Base-by-base conservation (phyloP, 768 basidiomycete species). In the Xerocomellus intermedius region DNA sequence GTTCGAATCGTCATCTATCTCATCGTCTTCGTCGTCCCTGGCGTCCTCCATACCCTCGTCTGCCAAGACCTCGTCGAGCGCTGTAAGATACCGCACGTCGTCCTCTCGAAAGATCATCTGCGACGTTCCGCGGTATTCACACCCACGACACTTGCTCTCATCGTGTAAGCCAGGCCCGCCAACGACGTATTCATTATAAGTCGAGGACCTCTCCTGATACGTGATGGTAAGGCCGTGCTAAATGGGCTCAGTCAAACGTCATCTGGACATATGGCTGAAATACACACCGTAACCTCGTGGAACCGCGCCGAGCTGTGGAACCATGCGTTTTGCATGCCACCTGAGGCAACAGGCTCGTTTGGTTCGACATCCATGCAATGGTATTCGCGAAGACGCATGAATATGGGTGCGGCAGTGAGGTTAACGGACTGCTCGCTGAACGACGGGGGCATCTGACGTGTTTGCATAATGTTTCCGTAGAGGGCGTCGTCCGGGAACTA, bases 361-460 rank as follows among this genome's bases (percentile, higher is more conserved):
- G 80, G 77, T 1, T 46, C 37, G 47, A 68, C 50, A 39, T 81
- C 71, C 63, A 76, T 70, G 57, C 76, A 77, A 48, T 77, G 73
- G 48, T 80, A 81, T 64, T 89, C 87, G 41, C 72, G 69, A 24
- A 88, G 68, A 12, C 82, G 77, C 72, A 89, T 75, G 64, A 79
- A 86, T 36, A 87, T 59, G 5, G 85, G 85, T 22, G 75, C 70
- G 53, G 76, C 77, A 5, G 70, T 72, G 33, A 82, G 64, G 22
- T 55, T 65, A 0, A 77, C 54, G 4, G 62, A 58, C 12, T 61
- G 58, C 56, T 80, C 79, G 35, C 52, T 70, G 55, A 77, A 74
- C 5, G 58, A 24, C 3, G 64, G 50, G 5, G 73, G 65, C 44
- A 67, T 61, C 0, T 73, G 63, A 0, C 55, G n/a, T 0, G 49